These are phyloP conservation scores for Gilbertella persicaria DNA, from an alignment of 371 early-diverging fungal species.

Conservation along the genomic window DNA sequence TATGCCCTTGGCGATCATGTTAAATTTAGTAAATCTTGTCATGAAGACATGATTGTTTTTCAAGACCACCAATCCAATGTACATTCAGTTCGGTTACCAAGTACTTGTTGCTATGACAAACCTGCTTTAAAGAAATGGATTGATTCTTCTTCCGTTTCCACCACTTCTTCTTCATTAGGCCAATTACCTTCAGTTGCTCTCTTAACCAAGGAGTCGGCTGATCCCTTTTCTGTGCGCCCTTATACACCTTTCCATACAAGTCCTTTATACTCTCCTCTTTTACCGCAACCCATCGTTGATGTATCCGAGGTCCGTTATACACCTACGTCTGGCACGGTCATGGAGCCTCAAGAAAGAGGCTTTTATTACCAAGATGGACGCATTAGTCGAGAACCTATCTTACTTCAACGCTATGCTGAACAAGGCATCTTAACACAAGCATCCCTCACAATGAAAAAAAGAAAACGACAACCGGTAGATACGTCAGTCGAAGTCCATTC, in stretches of 20 bases:
- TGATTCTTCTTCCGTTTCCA: background rate
- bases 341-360: slow-evolving; percentile 46
- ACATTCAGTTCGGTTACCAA: slow-evolving; percentile 32
- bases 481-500: slow-evolving; percentile 21
- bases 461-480: slow-evolving; percentile 41
- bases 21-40: slow-evolving; percentile 37
- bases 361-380: slow-evolving; percentile 51
- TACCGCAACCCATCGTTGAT: slow-evolving; percentile 1
- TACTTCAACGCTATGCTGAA: slow-evolving; percentile 47
- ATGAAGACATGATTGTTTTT: slow-evolving; percentile 42
- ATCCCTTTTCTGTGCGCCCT: slow-evolving; percentile 33
- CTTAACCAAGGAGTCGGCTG: slow-evolving; percentile 15
- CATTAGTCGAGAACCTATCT: slow-evolving; percentile 39
- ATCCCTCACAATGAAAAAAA: slow-evolving; percentile 44
- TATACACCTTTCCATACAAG: slow-evolving; percentile 34
- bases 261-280: slow-evolving; percentile 3
- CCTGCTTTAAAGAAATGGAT: background rate
- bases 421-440: slow-evolving; percentile 49
- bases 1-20: slow-evolving; percentile 47
- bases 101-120: slow-evolving; percentile 28
- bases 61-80: slow-evolving; percentile 22
- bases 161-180: background rate
- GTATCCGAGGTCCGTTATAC: background rate
- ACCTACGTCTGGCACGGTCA: background rate
- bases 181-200: background rate